Conservation (phyloP, 1,284 basidiomycete genomes). For the Xanthoconium separans region DNA sequence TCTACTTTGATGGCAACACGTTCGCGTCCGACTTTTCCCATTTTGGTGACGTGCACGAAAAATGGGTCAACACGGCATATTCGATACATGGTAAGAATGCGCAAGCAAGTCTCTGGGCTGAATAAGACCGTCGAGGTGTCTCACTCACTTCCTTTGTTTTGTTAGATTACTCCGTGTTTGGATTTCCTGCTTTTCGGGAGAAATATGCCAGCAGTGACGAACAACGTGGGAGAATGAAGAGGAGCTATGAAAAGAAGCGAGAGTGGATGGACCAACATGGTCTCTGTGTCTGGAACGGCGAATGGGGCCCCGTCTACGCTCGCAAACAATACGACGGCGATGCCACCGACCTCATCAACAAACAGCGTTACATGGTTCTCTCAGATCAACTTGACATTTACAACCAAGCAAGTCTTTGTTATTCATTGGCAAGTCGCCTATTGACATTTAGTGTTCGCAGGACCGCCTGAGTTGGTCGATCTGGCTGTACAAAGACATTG, state of each 20-base stretch:
- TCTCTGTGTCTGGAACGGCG: conserved; percentile 75
- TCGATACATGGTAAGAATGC: conserved; percentile 61
- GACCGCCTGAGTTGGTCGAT: conserved; percentile 77
- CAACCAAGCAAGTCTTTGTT: conserved; percentile 43
- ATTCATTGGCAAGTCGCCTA: too few relatives aligned
- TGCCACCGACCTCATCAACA: conserved; percentile 62
- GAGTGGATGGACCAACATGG: conserved; percentile 65
- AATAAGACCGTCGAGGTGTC: neutral
- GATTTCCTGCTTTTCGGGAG: conserved; percentile 68
- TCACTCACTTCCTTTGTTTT: neutral
- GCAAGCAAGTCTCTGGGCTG: too few relatives aligned
- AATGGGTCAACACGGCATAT: conserved; percentile 69
- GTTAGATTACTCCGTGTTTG: conserved; percentile 47
- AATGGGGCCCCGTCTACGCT: conserved; percentile 72
- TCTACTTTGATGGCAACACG: conserved; percentile 73
- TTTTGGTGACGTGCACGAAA: conserved; percentile 57
- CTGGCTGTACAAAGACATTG: conserved; percentile 86
- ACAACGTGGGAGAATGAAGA: conserved; percentile 51
- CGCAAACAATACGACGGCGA: conserved; percentile 56
- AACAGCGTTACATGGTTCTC: conserved; percentile 62
- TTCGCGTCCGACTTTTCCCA: conserved; percentile 73
- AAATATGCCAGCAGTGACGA: conserved; percentile 51
- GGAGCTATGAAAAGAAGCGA: conserved; percentile 65
- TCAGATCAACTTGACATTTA: conserved; percentile 76
- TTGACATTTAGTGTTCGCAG: conserved; percentile 30